These are phyloP conservation scores for Leishmania lainsoni DNA, from an alignment of 208 protist genomes.

Conservation along the genomic window DNA sequence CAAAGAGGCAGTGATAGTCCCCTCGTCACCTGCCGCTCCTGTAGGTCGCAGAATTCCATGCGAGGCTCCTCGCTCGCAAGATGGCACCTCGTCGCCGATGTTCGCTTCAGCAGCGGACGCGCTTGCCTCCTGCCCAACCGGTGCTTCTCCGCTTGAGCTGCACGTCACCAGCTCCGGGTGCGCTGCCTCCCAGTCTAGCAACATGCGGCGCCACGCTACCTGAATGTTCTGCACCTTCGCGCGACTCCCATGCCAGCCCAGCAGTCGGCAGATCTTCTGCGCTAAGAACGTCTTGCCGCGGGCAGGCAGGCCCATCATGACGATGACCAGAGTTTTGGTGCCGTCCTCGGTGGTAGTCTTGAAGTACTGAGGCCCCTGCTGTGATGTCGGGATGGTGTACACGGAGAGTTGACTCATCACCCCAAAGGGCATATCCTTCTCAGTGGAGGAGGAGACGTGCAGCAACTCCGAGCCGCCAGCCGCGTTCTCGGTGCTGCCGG, in stretches of 20 bases:
- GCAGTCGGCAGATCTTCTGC: slow-evolving; percentile 87
- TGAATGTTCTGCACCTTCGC: slow-evolving; percentile 84
- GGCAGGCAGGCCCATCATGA: slow-evolving; percentile 92
- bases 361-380: slow-evolving; percentile 83
- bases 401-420: slow-evolving; percentile 30
- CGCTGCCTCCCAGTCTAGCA: slow-evolving; percentile 55
- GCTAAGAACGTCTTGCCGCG: slow-evolving; percentile 91
- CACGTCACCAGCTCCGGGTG: slow-evolving; percentile 2
- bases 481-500: not conserved
- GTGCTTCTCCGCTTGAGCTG: not conserved
- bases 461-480: not conserved
- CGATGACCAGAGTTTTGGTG: slow-evolving; percentile 64
- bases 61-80: not conserved
- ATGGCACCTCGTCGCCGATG: no score
- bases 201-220: slow-evolving; percentile 60
- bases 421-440: slow-evolving; percentile 21
- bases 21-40: not conserved
- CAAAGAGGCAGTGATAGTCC: not conserved
- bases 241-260: slow-evolving; percentile 78
- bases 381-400: slow-evolving; percentile 71
- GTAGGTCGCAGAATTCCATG: not conserved
- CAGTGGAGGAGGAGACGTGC: not conserved
- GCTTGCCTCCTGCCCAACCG: not conserved
- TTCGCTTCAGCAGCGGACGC: not conserved
- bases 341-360: slow-evolving; percentile 38